These are phyloP conservation scores for Cinnamomum micranthum DNA, from an alignment of 164 flowering plant species.

Conservation along the genomic window DNA sequence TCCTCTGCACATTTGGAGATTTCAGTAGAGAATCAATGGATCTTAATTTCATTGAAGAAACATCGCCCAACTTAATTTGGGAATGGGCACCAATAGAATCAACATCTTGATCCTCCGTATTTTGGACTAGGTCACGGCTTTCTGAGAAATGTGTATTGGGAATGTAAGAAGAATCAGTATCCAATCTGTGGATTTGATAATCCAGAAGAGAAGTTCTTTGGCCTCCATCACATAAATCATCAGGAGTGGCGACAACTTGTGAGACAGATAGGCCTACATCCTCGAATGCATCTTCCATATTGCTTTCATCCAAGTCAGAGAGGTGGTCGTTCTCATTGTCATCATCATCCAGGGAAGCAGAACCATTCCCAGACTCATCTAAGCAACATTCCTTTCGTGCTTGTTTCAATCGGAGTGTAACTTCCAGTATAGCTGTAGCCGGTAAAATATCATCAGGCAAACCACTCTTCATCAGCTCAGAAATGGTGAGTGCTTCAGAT, in stretches of 20 bases:
- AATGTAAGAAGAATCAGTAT: slow-evolving; percentile 27
- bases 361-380: slow-evolving; percentile 21
- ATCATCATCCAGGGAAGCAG: slow-evolving; percentile 17
- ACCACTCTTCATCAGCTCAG: slow-evolving; percentile 41
- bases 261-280: slow-evolving; percentile 62
- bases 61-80: slow-evolving; percentile 12
- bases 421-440: slow-evolving; percentile 52
- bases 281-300: slow-evolving; percentile 57
- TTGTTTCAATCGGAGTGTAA: slow-evolving; percentile 66
- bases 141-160: slow-evolving; percentile 38
- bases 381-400: slow-evolving; percentile 34
- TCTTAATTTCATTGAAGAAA: slow-evolving; percentile 9
- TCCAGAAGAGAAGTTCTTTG: neutral
- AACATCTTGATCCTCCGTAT: slow-evolving; percentile 15
- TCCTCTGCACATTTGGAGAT: slow-evolving; percentile 9
- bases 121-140: slow-evolving; percentile 18
- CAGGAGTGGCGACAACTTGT: slow-evolving; percentile 3
- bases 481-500: slow-evolving; percentile 79
- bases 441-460: slow-evolving; percentile 26
- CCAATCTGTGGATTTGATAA: neutral
- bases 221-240: slow-evolving; percentile 11
- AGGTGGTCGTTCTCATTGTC: slow-evolving; percentile 41
- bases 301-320: slow-evolving; percentile 56
- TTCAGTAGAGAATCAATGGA: slow-evolving; percentile 12
- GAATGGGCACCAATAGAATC: slow-evolving; percentile 8